Evolutionary conservation across 2,329 filamentous ascomycete species (phyloP), one percentile per base, ranked within the genome.

Genomic region (Lachnellula hyalina): DNA sequence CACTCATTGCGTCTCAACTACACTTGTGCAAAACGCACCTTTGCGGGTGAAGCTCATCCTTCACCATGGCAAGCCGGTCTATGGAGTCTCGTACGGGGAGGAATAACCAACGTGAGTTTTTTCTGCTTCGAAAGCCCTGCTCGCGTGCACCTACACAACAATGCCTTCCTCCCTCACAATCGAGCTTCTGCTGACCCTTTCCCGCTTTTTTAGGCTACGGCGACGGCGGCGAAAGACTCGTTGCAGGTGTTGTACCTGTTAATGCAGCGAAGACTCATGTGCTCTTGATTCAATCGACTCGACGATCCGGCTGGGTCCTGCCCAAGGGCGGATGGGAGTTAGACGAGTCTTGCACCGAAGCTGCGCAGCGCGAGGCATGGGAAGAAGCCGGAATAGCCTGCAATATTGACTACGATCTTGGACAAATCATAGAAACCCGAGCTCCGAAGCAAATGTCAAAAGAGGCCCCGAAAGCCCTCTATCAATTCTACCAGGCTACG

Each of bases 241-340:
- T 99, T 65, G 93, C 94, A 58, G 94, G 94, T 65, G 86, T 97
- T 55, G 94, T 99, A 47, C 90, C 94, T 61, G 79, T 97, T 62
- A 94, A 90, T 53, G 74, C 81, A 66, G 92, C 96, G 75, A 93
- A 90, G 72, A 86, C 85, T 66, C 87, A 89, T 72, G 93, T 99
- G 58, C 81, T 99, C 64, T 80, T 99, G 64, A 96, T 97, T 66
- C 91, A 96, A 76, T 96, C 91, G 52, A 93, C 89, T 51, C 84
- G 90, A 61, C 86, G 91, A 66, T 90, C 90, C 71, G 90, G 89
- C 66, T 99, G 94, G 94, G 94, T 99, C 44, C 80, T 99, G 56
- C 94, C 94, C 57, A 99, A 99, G 72, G 94, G 94, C 69, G 94
- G 94, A 57, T 99, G 94, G 92, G 94, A 99, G 73, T 87, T 85